Base-by-base conservation (phyloP, 768 basidiomycete genomes). In the Russula sp. region DNA sequence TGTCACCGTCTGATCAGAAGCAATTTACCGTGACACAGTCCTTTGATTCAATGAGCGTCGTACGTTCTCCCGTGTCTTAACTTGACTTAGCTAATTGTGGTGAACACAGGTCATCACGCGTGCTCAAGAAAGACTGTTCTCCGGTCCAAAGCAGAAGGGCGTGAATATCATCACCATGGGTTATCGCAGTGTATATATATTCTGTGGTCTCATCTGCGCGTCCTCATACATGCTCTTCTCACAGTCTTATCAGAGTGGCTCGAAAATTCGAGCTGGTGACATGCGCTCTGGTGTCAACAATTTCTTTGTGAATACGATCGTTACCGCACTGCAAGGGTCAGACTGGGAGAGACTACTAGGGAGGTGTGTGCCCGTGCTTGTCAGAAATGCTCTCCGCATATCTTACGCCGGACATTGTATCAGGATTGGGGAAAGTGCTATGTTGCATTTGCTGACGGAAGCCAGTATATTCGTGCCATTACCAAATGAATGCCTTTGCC, bases 401-500 rank as follows among this genome's bases (percentile, higher is more conserved):
- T 47, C 55, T 53, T 51, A 45, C 41, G 25, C 53, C n/a, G 59
- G 42, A 68, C 0, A 18, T 43, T 48, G 18, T 13, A 45, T 42
- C 65, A 95, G 94, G 65, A 81, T 92, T 8, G 93, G 94, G 0
- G 83, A 83, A 43, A 83, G 84, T 66, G 80, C 82, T 1, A 86
- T 96, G 80, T 71, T 88, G 36, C 86, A 93, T 70, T 76, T 98
- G 10, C 80, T 98, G 18, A 78, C 85, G 2, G 80, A 86, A 58
- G 85, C 86, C 0, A 87, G 84, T 10, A 64, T 95, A 18, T 98
- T 93, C 70, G 69, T 88, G 16, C 76, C 87, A 2, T 73, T 97
- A 22, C 88, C 88, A 0, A 96, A 97, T 68, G 84, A 83, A 20
- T 95, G 92, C 69, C 80, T 87, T 41, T 88, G 88, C 63, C 95